Conservation (phyloP, 257 asterid species). For the Paraleonurus japonicus region DNA sequence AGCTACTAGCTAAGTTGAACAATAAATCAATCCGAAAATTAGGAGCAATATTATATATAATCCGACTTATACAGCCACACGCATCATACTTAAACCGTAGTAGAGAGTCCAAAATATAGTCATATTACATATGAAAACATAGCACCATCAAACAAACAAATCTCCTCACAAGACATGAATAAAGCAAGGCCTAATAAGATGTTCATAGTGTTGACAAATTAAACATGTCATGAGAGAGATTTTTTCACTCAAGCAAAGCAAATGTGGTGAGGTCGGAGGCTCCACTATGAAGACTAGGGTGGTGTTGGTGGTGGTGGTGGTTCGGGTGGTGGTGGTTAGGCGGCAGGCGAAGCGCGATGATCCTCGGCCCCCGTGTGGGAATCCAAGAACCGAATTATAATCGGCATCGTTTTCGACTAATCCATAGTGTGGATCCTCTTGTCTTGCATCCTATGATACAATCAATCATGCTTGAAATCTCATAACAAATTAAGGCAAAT, state of each 20-base stretch:
- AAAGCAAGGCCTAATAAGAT: not conserved
- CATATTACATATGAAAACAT: not conserved
- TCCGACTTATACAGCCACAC: not conserved
- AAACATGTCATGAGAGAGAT: not conserved
- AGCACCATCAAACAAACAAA: not conserved
- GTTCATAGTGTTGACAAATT: not conserved
- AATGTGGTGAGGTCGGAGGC: conserved; percentile 82
- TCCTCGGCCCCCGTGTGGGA: conserved; percentile 51
- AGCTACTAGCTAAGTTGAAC: too few species aligned
- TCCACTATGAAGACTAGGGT: conserved; percentile 54
- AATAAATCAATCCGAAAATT: too few species aligned
- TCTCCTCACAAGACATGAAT: not conserved
- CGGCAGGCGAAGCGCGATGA: conserved; percentile 54
- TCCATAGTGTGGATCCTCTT: conserved; percentile 88
- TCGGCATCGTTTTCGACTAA: conserved; percentile 83
- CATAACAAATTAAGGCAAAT: not conserved
- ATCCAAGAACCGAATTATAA: conserved; percentile 60
- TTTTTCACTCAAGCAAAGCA: conserved; percentile 55
- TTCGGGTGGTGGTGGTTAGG: conserved; percentile 39
- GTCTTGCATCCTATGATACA: conserved; percentile 58
- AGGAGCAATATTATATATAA: not conserved
- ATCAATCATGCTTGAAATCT: not conserved
- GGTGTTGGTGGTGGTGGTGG: conserved; percentile 36
- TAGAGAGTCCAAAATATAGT: not conserved
- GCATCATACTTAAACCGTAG: not conserved